phyloP scores from a whole-genome alignment of 2,329 filamentous ascomycete genomes.

The Exophiala oligosperma region DNA sequence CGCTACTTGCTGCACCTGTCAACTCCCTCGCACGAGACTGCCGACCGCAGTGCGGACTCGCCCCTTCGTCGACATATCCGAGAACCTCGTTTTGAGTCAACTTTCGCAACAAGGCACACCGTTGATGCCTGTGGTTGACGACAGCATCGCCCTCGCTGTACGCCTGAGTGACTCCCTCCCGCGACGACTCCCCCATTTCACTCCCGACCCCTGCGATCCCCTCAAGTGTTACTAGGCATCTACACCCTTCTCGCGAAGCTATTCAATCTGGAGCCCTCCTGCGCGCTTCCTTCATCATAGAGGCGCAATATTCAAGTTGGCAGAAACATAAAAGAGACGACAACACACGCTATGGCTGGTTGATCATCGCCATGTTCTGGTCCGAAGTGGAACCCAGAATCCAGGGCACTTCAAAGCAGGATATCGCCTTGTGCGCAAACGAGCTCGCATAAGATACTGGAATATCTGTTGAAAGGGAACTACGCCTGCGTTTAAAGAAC shows the following conservation, averaged over 20 bases:
- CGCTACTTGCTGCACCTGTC: not conserved
- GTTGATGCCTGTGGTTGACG: not conserved
- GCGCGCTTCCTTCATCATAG: not conserved
- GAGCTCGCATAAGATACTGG: not conserved
- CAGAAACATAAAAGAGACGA: not conserved
- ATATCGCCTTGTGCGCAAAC: slow-evolving; percentile 5
- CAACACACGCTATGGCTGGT: slow-evolving; percentile 10
- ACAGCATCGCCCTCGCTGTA: slow-evolving; percentile 5
- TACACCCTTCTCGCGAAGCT: not conserved
- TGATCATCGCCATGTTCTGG: slow-evolving; percentile 23
- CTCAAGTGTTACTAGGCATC: not conserved
- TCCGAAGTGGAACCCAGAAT: slow-evolving; percentile 11
- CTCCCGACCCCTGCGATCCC: slow-evolving; percentile 3
- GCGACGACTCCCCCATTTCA: slow-evolving; percentile 6
- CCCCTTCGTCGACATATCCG: not conserved
- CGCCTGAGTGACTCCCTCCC: slow-evolving; percentile 8
- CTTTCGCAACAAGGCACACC: not conserved
- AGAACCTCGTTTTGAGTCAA: not conserved
- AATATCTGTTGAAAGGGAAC: not conserved
- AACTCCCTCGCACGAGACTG: not conserved
- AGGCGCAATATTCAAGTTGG: not conserved
- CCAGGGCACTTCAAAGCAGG: not conserved
- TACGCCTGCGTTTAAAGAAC: not conserved
- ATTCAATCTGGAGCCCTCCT: not conserved
- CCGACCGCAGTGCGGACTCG: not conserved